phyloP scores from a whole-genome alignment of 768 basidiomycete genomes.

The Lyophyllum atratum region DNA sequence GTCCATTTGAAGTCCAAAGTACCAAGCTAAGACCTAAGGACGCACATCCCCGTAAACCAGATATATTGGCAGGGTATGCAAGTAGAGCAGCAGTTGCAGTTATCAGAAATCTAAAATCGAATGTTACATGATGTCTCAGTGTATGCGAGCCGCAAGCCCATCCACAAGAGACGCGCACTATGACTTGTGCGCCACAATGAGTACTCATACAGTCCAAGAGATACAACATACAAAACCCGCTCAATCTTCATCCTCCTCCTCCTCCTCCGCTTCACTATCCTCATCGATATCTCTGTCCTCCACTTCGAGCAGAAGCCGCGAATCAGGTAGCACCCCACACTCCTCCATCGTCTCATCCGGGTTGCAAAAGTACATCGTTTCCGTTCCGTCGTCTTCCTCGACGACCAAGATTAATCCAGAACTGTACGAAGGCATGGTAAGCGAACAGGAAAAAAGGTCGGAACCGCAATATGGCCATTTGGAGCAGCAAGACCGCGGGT shows the following conservation, averaged over 20 bases:
- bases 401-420: conserved; percentile 13
- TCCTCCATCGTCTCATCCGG: conserved; percentile 14
- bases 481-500: too few species aligned
- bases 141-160: too few species aligned
- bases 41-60: too few species aligned
- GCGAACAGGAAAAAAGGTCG: background rate
- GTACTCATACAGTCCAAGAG: too few species aligned
- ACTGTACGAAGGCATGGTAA: background rate
- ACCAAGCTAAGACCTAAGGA: too few species aligned
- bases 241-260: background rate
- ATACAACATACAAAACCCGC: background rate
- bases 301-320: conserved; percentile 7
- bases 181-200: background rate
- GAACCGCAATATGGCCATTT: background rate
- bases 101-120: too few species aligned
- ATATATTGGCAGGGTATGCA: too few species aligned
- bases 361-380: conserved; percentile 2
- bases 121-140: too few species aligned
- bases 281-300: background rate
- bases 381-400: background rate
- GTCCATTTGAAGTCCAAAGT: too few species aligned
- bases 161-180: background rate
- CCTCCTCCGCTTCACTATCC: background rate
- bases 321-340: conserved; percentile 6
- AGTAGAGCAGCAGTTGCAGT: too few species aligned